phyloP scores from a whole-genome alignment of 2,329 filamentous ascomycete species.

The Fusarium vanettenii region DNA sequence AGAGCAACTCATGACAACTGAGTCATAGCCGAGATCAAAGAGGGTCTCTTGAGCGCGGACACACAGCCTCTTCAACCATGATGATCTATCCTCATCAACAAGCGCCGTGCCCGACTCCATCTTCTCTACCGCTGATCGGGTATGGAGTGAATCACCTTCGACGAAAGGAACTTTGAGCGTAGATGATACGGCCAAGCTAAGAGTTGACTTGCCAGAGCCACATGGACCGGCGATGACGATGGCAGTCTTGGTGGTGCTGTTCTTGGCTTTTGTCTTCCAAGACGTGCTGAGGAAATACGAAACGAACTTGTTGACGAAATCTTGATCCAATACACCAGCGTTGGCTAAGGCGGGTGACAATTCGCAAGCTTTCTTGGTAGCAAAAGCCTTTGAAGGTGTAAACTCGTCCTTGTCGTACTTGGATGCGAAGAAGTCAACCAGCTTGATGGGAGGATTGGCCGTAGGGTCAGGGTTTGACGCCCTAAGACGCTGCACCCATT shows the following conservation, averaged over 20 bases:
- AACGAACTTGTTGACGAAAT: slow-evolving; percentile 53
- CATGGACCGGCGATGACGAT: slow-evolving; percentile 54
- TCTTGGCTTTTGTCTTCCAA: not conserved
- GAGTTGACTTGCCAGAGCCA: slow-evolving; percentile 55
- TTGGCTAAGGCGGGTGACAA: slow-evolving; percentile 58
- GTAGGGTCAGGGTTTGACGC: slow-evolving; percentile 56
- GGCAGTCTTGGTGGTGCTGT: slow-evolving; percentile 34
- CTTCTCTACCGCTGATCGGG: slow-evolving; percentile 44
- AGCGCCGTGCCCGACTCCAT: slow-evolving; percentile 48
- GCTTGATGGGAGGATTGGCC: slow-evolving; percentile 62
- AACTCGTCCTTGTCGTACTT: slow-evolving; percentile 56
- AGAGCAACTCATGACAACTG: slow-evolving; percentile 54
- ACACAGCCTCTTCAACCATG: slow-evolving; percentile 47
- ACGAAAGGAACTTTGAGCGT: slow-evolving; percentile 49
- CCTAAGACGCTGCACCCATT: slow-evolving; percentile 57
- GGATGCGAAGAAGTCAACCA: slow-evolving; percentile 61
- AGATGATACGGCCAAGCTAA: slow-evolving; percentile 47
- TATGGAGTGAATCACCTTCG: slow-evolving; percentile 55
- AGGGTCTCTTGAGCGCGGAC: slow-evolving; percentile 37
- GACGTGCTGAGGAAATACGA: not conserved
- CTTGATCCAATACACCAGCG: slow-evolving; percentile 47
- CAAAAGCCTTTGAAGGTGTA: slow-evolving; percentile 54
- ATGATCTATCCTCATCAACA: slow-evolving; percentile 46
- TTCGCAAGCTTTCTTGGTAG: slow-evolving; percentile 52
- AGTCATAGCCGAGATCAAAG: slow-evolving; percentile 41